phyloP scores from a whole-genome alignment of 495 filamentous ascomycete genomes.

The Aspergillus mulundensis region DNA sequence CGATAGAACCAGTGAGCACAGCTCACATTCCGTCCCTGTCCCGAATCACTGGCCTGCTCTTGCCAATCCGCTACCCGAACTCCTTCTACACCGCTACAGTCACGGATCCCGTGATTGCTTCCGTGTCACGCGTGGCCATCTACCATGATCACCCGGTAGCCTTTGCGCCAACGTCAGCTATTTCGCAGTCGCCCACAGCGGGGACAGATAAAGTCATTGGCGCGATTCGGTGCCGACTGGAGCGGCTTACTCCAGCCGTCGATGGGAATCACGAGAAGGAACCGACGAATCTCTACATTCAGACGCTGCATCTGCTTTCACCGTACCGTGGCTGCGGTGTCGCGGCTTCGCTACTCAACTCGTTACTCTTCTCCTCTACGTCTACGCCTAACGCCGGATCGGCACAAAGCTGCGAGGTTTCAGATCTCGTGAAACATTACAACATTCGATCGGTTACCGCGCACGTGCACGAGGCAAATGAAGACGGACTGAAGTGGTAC shows the following conservation, averaged over 20 bases:
- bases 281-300: slow-evolving; percentile 69
- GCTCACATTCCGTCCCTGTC: slow-evolving; percentile 69
- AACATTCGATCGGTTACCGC: slow-evolving; percentile 62
- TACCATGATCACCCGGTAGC: slow-evolving; percentile 51
- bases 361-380: slow-evolving; percentile 47
- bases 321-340: slow-evolving; percentile 78
- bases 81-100: slow-evolving; percentile 79
- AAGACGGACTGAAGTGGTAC: slow-evolving; percentile 87
- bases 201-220: slow-evolving; percentile 64
- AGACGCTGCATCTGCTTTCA: slow-evolving; percentile 76
- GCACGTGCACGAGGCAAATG: slow-evolving; percentile 92
- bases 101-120: slow-evolving; percentile 59
- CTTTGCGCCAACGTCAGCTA: slow-evolving; percentile 30
- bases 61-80: slow-evolving; percentile 84
- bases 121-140: slow-evolving; percentile 73
- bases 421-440: slow-evolving; percentile 48
- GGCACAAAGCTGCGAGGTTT: slow-evolving; percentile 25
- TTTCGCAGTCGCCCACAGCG: slow-evolving; percentile 15
- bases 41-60: slow-evolving; percentile 75
- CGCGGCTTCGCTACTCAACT: slow-evolving; percentile 65
- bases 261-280: slow-evolving; percentile 23
- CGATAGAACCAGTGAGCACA: slow-evolving; percentile 55
- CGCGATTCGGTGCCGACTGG: slow-evolving; percentile 78
- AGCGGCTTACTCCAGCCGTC: slow-evolving; percentile 38
- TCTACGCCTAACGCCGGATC: slow-evolving; percentile 26